These are phyloP conservation scores for Endotrypanum monterogeii DNA, from an alignment of 208 protist genomes.

Conservation along the genomic window DNA sequence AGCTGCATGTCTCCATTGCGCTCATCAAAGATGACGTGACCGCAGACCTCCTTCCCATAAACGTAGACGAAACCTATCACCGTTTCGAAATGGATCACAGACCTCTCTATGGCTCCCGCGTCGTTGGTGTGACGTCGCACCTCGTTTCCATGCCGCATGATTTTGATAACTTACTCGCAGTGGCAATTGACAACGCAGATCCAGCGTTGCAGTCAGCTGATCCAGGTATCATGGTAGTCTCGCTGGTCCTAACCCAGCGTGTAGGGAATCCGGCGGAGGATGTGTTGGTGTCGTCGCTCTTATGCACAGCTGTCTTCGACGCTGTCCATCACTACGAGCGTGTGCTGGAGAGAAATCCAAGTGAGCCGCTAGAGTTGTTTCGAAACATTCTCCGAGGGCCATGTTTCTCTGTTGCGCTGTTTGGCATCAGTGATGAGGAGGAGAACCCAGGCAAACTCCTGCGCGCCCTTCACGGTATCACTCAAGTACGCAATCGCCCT, in stretches of 20 bases:
- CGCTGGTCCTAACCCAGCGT: slow-evolving; percentile 51
- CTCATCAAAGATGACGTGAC: slow-evolving; percentile 77
- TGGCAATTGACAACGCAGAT: slow-evolving; percentile 71
- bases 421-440: slow-evolving; percentile 77
- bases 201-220: slow-evolving; percentile 67
- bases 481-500: slow-evolving; percentile 49
- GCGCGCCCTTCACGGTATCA: slow-evolving; percentile 44
- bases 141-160: slow-evolving; percentile 48
- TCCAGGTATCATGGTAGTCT: slow-evolving; percentile 82
- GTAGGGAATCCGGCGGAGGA: slow-evolving; percentile 47
- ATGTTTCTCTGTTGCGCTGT: slow-evolving; percentile 56
- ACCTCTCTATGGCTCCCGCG: slow-evolving; percentile 49
- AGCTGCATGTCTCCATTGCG: slow-evolving; percentile 74
- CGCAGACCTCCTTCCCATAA: slow-evolving; percentile 62
- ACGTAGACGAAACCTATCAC: slow-evolving; percentile 53
- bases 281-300: slow-evolving; percentile 69
- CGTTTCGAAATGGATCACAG: slow-evolving; percentile 67
- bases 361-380: slow-evolving; percentile 71
- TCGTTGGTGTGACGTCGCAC: slow-evolving; percentile 56
- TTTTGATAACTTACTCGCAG: slow-evolving; percentile 67
- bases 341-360: slow-evolving; percentile 39
- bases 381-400: slow-evolving; percentile 52
- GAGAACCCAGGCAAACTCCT: slow-evolving; percentile 56
- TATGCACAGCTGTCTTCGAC: slow-evolving; percentile 76
- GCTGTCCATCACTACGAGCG: slow-evolving; percentile 68